These are phyloP conservation scores for Irpex rosettiformis DNA, from an alignment of 1,284 basidiomycete species.

Conservation along the genomic window DNA sequence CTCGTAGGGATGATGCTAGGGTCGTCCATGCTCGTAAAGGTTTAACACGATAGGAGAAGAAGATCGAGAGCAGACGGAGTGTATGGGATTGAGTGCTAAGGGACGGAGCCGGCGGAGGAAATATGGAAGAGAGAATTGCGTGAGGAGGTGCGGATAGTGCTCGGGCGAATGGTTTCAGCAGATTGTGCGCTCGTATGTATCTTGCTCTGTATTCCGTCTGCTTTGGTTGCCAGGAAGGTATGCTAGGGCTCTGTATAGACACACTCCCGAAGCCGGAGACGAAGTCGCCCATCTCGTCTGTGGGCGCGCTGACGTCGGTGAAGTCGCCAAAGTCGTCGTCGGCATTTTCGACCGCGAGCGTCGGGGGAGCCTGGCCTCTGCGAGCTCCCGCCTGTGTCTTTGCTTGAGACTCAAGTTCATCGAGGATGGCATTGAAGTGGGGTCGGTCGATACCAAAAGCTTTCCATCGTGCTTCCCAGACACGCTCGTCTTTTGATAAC, in stretches of 20 bases:
- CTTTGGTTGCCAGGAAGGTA: conserved; percentile 18
- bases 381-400: conserved; percentile 34
- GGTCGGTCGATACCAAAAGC: conserved; percentile 52
- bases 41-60: conserved; percentile 63
- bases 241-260: conserved; percentile 19
- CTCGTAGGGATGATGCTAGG: conserved; percentile 64
- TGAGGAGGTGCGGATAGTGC: conserved; percentile 54
- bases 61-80: conserved; percentile 68
- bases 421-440: conserved; percentile 48
- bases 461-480: conserved; percentile 75
- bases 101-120: conserved; percentile 35
- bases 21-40: conserved; percentile 65
- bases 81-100: conserved; percentile 55
- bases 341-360: conserved; percentile 45
- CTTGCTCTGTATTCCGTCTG: conserved; percentile 40
- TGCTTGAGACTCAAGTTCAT: conserved; percentile 51
- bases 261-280: conserved; percentile 36
- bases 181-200: conserved; percentile 63
- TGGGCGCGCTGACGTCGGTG: conserved; percentile 42
- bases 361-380: conserved; percentile 47
- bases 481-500: conserved; percentile 64
- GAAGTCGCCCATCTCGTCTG: conserved; percentile 55
- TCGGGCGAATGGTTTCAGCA: conserved; percentile 59
- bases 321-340: conserved; percentile 92
- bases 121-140: conserved; percentile 52